A percentile compares a stretch with the other conserved stretches of the same genome.
Evolutionary conservation across 441 rosid genomes (phyloP).

Genomic region (Corymbia citriodora): DNA sequence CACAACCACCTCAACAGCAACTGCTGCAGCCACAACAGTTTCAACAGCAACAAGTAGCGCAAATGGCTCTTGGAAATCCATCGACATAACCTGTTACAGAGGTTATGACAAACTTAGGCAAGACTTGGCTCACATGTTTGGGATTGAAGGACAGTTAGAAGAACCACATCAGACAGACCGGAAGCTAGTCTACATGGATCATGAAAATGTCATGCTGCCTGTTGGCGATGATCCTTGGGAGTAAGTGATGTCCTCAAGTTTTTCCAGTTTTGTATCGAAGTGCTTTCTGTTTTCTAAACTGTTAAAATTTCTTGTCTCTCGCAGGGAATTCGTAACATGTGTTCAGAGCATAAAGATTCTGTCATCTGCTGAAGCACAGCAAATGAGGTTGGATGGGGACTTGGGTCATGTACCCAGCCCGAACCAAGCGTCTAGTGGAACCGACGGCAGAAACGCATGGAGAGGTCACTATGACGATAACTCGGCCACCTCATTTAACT

Average conservation of each 20-base stretch:
- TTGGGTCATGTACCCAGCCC: slow-evolving; percentile 58
- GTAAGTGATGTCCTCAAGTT: slow-evolving; percentile 38
- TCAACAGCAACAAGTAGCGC: slow-evolving; percentile 29
- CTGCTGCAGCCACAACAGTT: slow-evolving; percentile 27
- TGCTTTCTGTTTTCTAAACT: not conserved
- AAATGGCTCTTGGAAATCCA: slow-evolving; percentile 55
- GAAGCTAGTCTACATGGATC: slow-evolving; percentile 93
- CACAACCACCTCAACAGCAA: slow-evolving; percentile 22
- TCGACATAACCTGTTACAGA: slow-evolving; percentile 80
- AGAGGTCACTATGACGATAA: slow-evolving; percentile 77
- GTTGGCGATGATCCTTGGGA: slow-evolving; percentile 99
- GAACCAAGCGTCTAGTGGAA: slow-evolving; percentile 81
- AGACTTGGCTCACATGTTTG: slow-evolving; percentile 92
- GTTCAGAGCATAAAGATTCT: slow-evolving; percentile 95
- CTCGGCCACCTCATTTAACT: slow-evolving; percentile 15
- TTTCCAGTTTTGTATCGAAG: not conserved
- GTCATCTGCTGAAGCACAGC: slow-evolving; percentile 91
- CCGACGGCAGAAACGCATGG: slow-evolving; percentile 85
- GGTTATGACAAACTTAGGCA: slow-evolving; percentile 81
- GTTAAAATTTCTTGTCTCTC: not conserved
- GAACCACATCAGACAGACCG: slow-evolving; percentile 89
- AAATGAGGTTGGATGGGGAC: slow-evolving; percentile 94
- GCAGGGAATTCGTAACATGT: slow-evolving; percentile 87
- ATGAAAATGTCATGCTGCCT: slow-evolving; percentile 83
- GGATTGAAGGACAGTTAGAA: slow-evolving; percentile 89